Base-by-base conservation (phyloP, 495 filamentous ascomycete species). In the Penicillium robsamsonii region DNA sequence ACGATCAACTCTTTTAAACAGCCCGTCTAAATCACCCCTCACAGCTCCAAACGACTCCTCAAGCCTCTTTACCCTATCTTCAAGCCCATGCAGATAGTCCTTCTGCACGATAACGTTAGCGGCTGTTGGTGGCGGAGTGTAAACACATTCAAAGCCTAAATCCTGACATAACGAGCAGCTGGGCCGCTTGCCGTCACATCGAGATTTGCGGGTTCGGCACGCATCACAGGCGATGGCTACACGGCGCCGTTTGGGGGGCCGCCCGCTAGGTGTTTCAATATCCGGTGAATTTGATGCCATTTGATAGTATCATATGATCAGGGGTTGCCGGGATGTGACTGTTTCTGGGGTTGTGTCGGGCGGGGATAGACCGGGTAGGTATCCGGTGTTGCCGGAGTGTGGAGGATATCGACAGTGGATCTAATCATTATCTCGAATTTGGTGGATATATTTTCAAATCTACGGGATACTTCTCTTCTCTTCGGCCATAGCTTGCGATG, bases 161-260 rank as follows among this genome's bases (percentile, higher is more conserved):
- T 78, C 72, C 52, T 38, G 42, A 47, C 78, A 80, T 47, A 67
- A 64, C 42, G 65, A 67, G 50, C 78, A 81, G 46, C 66, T 72
- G 10, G 78, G 78, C n/a, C 76, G 65, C 13, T 53, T 55, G n/a
- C 78, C 75, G 62, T 80, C 76, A 43, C 78, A 81, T 62, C 75
- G 69, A 30, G 78, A 78, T 47, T 81, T 81, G 17, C 78, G 68
- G 8, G 62, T 66, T 38, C 78, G 66, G 42, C 78, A 81, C 17
- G 75, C 61, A 50, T 71, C 69, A 48, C 78, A 80, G 29, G 78
- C 78, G 48, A 81, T 40, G 9, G 70, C 56, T 8, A 74, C 60
- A 3, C 74, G 61, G 0, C 74, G 69, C 4, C 74, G 62, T 53
- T 77, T 77, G 22, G 55, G 61, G 2, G 58, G 18, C 0, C 50